Evolutionary conservation across 257 asterid species (phyloP).

Genomic region (Plantago elongata): DNA sequence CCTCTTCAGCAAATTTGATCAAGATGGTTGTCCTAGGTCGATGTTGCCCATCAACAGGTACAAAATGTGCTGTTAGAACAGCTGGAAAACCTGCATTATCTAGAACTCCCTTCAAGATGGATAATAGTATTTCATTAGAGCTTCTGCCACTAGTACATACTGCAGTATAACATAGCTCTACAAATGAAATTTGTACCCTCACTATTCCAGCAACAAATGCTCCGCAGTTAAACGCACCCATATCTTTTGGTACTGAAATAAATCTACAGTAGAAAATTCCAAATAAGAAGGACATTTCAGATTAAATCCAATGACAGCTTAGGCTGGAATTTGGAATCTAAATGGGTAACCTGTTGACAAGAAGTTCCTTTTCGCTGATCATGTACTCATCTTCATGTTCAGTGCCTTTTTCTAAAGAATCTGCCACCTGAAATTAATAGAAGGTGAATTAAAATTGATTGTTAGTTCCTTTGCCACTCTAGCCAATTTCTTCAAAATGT

Average conservation of each 20-base stretch:
- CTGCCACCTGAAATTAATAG: conserved; percentile 60
- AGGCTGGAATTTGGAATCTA: not conserved
- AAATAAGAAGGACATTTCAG: conserved; percentile 20
- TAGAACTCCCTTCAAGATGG: conserved; percentile 67
- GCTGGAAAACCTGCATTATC: conserved; percentile 96
- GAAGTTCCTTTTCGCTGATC: conserved; percentile 96
- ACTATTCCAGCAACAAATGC: conserved; percentile 98
- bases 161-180: conserved; percentile 3
- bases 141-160: conserved; percentile 6
- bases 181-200: conserved; percentile 43
- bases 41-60: conserved; percentile 93
- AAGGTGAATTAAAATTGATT: conserved; percentile 7
- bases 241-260: conserved; percentile 92
- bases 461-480: conserved; percentile 12
- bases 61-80: conserved; percentile 91
- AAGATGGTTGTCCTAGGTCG: conserved; percentile 90
- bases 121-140: conserved; percentile 19
- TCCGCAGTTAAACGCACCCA: conserved; percentile 97
- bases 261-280: conserved; percentile 44
- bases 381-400: conserved; percentile 98
- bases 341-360: conserved; percentile 65
- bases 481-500: not conserved
- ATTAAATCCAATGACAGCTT: not conserved
- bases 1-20: conserved; percentile 97
- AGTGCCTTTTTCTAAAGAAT: conserved; percentile 94